Evolutionary conservation across 768 basidiomycete genomes (phyloP), one percentile per base, ranked within the genome.

Genomic region (Naganishia antarctica): DNA sequence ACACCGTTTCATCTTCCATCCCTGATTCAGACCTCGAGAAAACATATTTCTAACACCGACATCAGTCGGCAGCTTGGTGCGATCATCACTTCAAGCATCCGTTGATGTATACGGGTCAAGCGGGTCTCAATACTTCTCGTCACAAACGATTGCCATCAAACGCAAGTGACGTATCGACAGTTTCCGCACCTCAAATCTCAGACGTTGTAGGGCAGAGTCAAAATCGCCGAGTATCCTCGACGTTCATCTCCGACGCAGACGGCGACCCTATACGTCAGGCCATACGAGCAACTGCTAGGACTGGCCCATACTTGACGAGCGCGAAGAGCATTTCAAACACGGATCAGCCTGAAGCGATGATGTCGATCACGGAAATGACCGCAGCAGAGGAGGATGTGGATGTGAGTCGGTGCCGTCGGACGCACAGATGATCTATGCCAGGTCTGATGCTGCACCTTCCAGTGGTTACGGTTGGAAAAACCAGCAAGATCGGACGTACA

Each of bases 201-300:
- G 89, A 87, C 8, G 9, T 44, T 18, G 43, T 9, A 74, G 90
- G 84, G 34, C 86, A 86, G 43, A 92, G 80, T 49, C 88, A 84
- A 73, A 87, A 88, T 6, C 88, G 88, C 0, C 89, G 90, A 75
- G 89, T 91, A 31, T 82, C 80, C 31, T 86, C 83, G 73, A 90
- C 88, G 76, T 91, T 91, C 60, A 87, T 86, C 51, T 91, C 84
- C 71, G 88, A 92, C 69, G 85, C 87, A 78, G 90, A 88, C 66
- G 91, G 74, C 2, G 89, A 88, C 47, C 91, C 83, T 48, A 89
- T 87, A 72, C 88, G 89, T 68, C 16, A 70, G 57, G 57, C 45
- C 32, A 62, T 40, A 21, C 48, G 53, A 23, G 53, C 53, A 57
- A 57, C 53, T 13, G 34, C 53, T 15, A 34, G 53, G 23, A 9